These are phyloP conservation scores for Esteya vermicola DNA, from an alignment of 2,329 filamentous ascomycete genomes.

Conservation along the genomic window DNA sequence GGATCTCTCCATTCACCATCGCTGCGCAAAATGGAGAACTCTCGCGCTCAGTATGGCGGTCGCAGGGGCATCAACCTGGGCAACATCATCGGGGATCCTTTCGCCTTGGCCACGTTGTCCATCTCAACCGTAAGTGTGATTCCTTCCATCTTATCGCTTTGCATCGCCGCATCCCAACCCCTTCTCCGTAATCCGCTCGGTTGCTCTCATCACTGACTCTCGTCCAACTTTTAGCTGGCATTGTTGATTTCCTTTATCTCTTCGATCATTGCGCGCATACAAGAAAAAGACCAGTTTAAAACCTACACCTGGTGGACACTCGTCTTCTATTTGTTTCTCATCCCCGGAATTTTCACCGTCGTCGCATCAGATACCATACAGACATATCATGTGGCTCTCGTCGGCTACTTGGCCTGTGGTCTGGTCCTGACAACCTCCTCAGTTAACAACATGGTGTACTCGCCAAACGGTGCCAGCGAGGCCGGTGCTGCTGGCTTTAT, in stretches of 20 bases:
- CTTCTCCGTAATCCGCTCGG: neutral
- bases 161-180: no score
- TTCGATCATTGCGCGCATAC: conserved; percentile 58
- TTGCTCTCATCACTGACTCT: neutral
- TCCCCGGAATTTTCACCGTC: conserved; percentile 65
- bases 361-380: conserved; percentile 73
- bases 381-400: conserved; percentile 83
- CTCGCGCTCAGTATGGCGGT: conserved; percentile 39
- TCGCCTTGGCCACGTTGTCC: conserved; percentile 85
- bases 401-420: conserved; percentile 72
- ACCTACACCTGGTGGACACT: conserved; percentile 89
- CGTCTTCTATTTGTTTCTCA: conserved; percentile 73
- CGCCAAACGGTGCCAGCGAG: conserved; percentile 56
- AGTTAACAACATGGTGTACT: conserved; percentile 77
- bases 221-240: conserved; percentile 49
- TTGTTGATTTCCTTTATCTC: conserved; percentile 89
- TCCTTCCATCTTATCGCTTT: no score
- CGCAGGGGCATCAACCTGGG: conserved; percentile 56
- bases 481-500: conserved; percentile 89
- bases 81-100: conserved; percentile 91
- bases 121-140: conserved; percentile 82
- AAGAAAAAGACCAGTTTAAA: conserved; percentile 45
- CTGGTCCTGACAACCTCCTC: conserved; percentile 76
- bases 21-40: conserved; percentile 67
- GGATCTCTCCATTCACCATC: conserved; percentile 60